Conservation (phyloP, 1,284 basidiomycete genomes). For the Puccinia novopanici region DNA sequence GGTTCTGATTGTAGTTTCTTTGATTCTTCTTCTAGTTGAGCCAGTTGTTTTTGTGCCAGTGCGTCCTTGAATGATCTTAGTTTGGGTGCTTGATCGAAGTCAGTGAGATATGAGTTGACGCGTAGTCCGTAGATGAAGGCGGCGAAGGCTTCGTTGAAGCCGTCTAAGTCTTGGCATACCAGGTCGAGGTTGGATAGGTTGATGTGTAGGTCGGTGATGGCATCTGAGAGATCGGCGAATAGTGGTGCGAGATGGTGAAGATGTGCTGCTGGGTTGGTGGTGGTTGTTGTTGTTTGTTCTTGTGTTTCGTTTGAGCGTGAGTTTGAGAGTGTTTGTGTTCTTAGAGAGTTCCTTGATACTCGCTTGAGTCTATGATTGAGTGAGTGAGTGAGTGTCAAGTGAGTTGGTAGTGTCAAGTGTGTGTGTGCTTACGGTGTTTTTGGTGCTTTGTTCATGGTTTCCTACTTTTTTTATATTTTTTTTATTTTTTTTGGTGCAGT, state of each 20-base stretch:
- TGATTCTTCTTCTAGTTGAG: background rate
- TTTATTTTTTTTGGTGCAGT: background rate
- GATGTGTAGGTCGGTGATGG: conserved; percentile 23
- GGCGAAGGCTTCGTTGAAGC: conserved; percentile 41
- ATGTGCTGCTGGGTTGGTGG: background rate
- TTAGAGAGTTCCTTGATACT: too few relatives aligned
- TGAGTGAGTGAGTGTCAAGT: background rate
- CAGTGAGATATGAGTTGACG: conserved; percentile 28
- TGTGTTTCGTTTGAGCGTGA: background rate
- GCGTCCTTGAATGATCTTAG: background rate
- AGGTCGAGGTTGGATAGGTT: conserved; percentile 21
- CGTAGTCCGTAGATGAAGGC: conserved; percentile 36
- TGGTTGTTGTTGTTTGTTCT: background rate
- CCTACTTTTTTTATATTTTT: background rate
- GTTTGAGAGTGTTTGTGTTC: too few relatives aligned
- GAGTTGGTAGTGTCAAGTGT: background rate
- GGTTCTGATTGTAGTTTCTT: background rate
- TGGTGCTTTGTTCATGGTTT: background rate
- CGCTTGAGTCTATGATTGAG: too few relatives aligned
- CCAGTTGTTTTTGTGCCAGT: background rate
- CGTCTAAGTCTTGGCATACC: conserved; percentile 17
- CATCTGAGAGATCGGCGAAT: conserved; percentile 21
- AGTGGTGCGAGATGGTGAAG: conserved; percentile 23
- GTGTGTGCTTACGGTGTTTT: conserved; percentile 14
- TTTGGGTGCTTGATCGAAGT: conserved; percentile 40